Conservation (phyloP, 2,329 filamentous ascomycete species). For the Sclerotinia glacialis region DNA sequence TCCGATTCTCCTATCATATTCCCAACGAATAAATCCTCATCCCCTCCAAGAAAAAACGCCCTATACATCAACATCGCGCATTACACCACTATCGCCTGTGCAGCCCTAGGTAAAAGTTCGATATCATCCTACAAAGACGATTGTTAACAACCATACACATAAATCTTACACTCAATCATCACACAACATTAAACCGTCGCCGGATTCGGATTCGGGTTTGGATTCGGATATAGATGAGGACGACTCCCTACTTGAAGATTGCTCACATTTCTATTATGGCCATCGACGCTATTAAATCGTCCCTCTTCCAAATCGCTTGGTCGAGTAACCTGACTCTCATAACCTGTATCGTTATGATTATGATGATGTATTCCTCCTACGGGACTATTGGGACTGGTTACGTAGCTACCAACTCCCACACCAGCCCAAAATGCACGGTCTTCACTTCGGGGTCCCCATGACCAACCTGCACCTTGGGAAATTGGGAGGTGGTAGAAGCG, state of each 20-base stretch:
- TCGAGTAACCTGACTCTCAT: slow-evolving; percentile 11
- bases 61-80: background rate
- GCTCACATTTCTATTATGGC: slow-evolving; percentile 13
- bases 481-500: slow-evolving; percentile 84
- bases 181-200: background rate
- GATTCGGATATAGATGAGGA: slow-evolving; percentile 3
- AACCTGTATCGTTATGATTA: background rate
- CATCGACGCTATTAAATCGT: slow-evolving; percentile 5
- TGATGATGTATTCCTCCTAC: slow-evolving; percentile 16
- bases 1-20: background rate
- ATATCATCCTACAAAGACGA: slow-evolving; percentile 25
- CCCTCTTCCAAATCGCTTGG: slow-evolving; percentile 23
- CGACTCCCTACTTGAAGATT: slow-evolving; percentile 12
- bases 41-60: background rate
- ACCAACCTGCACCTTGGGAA: slow-evolving; percentile 76
- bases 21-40: background rate
- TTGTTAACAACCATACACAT: slow-evolving; percentile 14
- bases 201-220: background rate
- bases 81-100: background rate
- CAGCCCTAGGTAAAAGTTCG: slow-evolving; percentile 23
- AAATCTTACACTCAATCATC: background rate
- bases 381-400: slow-evolving; percentile 33
- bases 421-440: slow-evolving; percentile 77
- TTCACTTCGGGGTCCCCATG: slow-evolving; percentile 75
- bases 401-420: slow-evolving; percentile 48